Evolutionary conservation across 1,284 basidiomycete species (phyloP), one percentile per base, ranked within the genome.

Genomic region (Athelia sp.): DNA sequence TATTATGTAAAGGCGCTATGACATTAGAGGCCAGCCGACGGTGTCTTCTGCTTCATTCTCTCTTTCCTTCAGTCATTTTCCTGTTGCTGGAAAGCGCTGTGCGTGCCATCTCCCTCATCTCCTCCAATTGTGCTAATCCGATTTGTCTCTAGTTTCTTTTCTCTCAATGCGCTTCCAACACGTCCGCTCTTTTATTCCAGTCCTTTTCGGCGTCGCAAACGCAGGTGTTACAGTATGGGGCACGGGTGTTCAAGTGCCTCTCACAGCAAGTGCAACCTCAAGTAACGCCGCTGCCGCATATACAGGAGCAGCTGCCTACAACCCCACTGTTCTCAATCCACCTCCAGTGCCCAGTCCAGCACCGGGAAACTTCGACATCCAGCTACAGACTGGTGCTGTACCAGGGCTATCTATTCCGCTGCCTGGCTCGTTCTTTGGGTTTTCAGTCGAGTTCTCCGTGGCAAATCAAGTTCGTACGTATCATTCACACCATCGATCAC

Each of bases 361-460:
- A 13, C 62, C 73, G 24, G 72, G 59, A 2, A 58, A 68, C 29
- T 76, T 82, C 57, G 54, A 57, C 15, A 58, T 79, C 13, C 66
- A 71, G 48, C 58, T 81, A 15, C 59, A 67, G 40, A 68, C 60
- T 22, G 69, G 66, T 18, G 69, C 63, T 2, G 9, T 69, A 52
- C 24, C 49, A 2, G 71, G 70, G 1, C 62, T 78, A 3, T 81
- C 77, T 1, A 81, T 84, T 29, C 66, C 70, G 4, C 77, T 81
- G 55, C 65, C 67, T 35, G 84, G 83, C 14, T 74, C 78, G 42
- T 87, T 87, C 56, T 70, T 81, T 48, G 86, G 87, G 0, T 87
- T 88, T 57, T 84, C 81, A 2, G 72, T 90, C 49, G 87, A 89
- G 63, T 75, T 89, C 71, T 85, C 82, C 23, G 82, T 89, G 15